Percentiles rank a stretch among this genome's conserved stretches.
These are phyloP conservation scores for Thermochaetoides dissita DNA, from an alignment of 2,329 filamentous ascomycete genomes.

Conservation along the genomic window DNA sequence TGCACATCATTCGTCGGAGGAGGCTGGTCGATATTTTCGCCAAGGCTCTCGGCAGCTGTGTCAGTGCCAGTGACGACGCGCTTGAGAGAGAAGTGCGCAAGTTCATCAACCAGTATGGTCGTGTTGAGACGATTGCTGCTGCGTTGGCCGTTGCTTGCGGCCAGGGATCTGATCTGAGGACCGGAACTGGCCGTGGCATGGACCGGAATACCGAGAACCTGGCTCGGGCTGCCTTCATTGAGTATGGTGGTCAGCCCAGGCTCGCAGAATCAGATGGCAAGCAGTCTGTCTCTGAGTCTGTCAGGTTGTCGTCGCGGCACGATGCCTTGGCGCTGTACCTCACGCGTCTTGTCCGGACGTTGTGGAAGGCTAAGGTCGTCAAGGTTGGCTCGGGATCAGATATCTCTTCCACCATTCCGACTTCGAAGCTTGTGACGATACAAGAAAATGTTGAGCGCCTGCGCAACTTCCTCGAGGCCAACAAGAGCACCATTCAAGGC, in stretches of 20 bases:
- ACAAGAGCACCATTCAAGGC: slow-evolving; percentile 84
- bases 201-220: slow-evolving; percentile 78
- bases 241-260: slow-evolving; percentile 77
- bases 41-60: slow-evolving; percentile 51
- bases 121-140: slow-evolving; percentile 77
- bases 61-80: slow-evolving; percentile 59
- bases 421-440: slow-evolving; percentile 56
- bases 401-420: slow-evolving; percentile 52
- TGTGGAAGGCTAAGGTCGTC: slow-evolving; percentile 76
- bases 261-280: slow-evolving; percentile 65
- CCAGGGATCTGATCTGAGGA: slow-evolving; percentile 62
- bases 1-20: slow-evolving; percentile 72
- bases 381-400: slow-evolving; percentile 43
- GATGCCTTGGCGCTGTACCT: slow-evolving; percentile 81
- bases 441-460: slow-evolving; percentile 72
- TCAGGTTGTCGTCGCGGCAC: slow-evolving; percentile 77
- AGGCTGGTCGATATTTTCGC: slow-evolving; percentile 88
- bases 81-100: slow-evolving; percentile 69
- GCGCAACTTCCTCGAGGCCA: slow-evolving; percentile 70
- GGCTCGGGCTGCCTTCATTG: slow-evolving; percentile 77
- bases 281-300: slow-evolving; percentile 61
- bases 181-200: slow-evolving; percentile 61
- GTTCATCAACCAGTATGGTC: slow-evolving; percentile 75
- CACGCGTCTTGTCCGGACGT: slow-evolving; percentile 68
- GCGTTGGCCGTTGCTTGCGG: slow-evolving; percentile 90